Evolutionary conservation across 148 eudicot genomes (phyloP), one percentile per base, ranked within the genome.

Genomic region (Pharnaceum exiguum): DNA sequence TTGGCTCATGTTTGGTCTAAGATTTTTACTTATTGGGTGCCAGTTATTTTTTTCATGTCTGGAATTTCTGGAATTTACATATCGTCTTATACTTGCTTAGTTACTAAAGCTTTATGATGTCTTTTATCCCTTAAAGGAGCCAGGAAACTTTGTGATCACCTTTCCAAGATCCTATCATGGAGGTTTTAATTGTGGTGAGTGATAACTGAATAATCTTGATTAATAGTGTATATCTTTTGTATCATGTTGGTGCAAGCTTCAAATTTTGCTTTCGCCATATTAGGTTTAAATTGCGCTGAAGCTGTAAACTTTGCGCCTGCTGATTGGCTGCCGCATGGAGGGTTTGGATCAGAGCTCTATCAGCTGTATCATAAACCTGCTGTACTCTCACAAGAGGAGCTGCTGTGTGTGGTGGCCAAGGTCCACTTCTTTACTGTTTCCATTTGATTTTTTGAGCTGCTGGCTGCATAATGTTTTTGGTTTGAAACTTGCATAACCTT

Each of bases 291-390:
- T 71, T 94, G 99, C 79, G 99, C 99, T n/a, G 99, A 94, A 79
- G 99, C 99, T 19, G 99, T 94, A 60, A 94, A 94, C 77, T 94
- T 94, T 79, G 99, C 99, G 62, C 99, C 99, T 55, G 99, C 96
- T 73, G 99, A 94, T 73, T 94, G 99, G 99, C 68, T 94, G 62
- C 99, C 96, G 62, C 88, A 94, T 77, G 99, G 99, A 59, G 89
- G 96, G 62, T 78, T 83, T 77, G 99, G 89, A 63, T 82, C 96
- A 61, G 95, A 80, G 75, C 86, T 89, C 45, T 94, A 94, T 65
- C 79, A 83, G 79, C 78, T 66, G 65, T 94, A 83, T 72, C 96
- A 68, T 70, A 94, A 82, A 79, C 72, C 90, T 62, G 85, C 96
- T 71, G 99, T 94, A 46, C 73, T 94, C 60, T 94, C 95, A 56